Base-by-base conservation (phyloP, 495 filamentous ascomycete species). In the Amniculicola lignicola region DNA sequence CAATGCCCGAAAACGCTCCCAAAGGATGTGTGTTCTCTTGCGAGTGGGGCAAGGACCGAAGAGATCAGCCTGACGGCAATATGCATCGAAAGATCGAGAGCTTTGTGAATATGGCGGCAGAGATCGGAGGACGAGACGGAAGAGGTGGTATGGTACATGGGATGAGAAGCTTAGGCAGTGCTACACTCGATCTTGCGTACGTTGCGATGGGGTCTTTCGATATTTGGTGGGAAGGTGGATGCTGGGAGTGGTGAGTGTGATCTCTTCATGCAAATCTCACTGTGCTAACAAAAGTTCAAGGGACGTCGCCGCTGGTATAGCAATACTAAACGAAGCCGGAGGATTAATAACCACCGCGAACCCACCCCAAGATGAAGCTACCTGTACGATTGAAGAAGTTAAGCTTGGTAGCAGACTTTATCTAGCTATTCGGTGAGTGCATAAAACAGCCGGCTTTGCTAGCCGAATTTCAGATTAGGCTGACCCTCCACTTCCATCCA, bases 31-130 rank as follows among this genome's bases (percentile, higher is more conserved):
- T 85, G 19, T 83, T 88, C 64, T 74, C 77, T 2, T 87, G 82
- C 61, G 84, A 88, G 56, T 88, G 84, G 84, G 84, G 84, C 1
- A 88, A 88, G 64, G 84, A 87, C 54, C 74, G 84, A 24, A 74
- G 78, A 41, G 84, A 87, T 60, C 69, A 65, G 29, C 73, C 72
- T 0, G 82, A 80, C 14, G 80, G 84, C 6, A 87, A 85, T 61
- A 63, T 88, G 70, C 69, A 79, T 47, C 74, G 82, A 29, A 88
- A 87, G 69, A 75, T 86, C 7, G 80, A 84, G 56, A 86, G 81
- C 58, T 87, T 88, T 64, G 48, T 84, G 22, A 86, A 84, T 64
- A 81, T 88, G 81, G 84, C 84, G 1, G 74, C 79, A 2, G 84
- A 87, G 63, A 58, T 76, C 35, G 80, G 78, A 0, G 74, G 77